Base-by-base conservation (phyloP, 2,329 filamentous ascomycete genomes). In the Diplodia corticola region DNA sequence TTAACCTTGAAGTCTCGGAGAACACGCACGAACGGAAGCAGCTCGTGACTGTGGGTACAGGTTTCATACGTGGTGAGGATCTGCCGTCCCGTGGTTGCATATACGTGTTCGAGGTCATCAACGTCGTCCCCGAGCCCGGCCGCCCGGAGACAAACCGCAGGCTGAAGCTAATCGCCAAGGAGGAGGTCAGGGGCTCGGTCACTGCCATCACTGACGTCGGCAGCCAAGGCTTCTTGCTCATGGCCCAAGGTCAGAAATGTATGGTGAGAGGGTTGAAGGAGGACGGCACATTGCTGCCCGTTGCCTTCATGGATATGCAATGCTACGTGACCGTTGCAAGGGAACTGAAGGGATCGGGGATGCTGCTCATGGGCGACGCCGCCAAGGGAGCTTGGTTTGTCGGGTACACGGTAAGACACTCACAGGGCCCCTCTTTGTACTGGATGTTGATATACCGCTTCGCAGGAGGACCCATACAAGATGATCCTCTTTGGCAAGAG, bases 221-320 rank as follows among this genome's bases (percentile, higher is more conserved):
- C 49, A 92, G 89, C 0, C 93, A 95, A 78, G 95, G 91, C 1
- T 92, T 94, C 70, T 88, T 96, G 84, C 89, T 95, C 68, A 91
- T 91, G 48, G 93, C 93, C 0, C 95, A 99, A 75, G 95, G 95
- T 0, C 93, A 97, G 74, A 99, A 99, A 79, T 94, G 93, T 76
- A 96, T 99, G 91, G 93, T 99, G 1, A 86, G 95, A 67, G 95
- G 95, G 48, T 84, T 99, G 3, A 97, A 97, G 76, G 95, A 99
- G 77, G 95, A 99, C 75, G 92, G 93, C 0, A 93, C 91, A 1
- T 85, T 98, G 63, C 83, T 98, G 0, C 95, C 95, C 0, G 94
- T 99, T 3, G 95, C 95, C 0, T 99, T 99, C 75, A 91, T 99
- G 84, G 95, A 99, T 74, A 96, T 97, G 88, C 95, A 92, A 79